Evolutionary conservation across 768 basidiomycete genomes (phyloP).

Genomic region (Pisolithus sp.): DNA sequence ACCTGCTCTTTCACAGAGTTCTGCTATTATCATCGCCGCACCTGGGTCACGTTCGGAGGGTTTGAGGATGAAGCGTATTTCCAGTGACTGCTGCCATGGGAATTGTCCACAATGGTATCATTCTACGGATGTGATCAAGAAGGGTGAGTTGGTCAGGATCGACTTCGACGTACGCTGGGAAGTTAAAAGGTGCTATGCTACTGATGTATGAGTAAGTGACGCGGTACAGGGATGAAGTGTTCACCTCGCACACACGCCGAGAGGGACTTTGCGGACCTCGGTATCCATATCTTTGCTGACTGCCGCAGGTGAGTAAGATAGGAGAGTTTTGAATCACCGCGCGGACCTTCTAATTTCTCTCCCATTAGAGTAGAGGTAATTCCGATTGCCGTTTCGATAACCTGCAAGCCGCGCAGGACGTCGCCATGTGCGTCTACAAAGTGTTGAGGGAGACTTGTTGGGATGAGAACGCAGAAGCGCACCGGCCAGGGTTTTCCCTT

Average conservation of each 20-base stretch:
- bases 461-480: conserved; percentile 7
- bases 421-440: conserved; percentile 87
- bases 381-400: conserved; percentile 73
- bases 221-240: conserved; percentile 1
- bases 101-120: conserved; percentile 97
- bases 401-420: conserved; percentile 86
- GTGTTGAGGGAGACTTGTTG: not conserved
- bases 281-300: conserved; percentile 98
- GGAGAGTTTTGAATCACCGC: not conserved
- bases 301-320: conserved; percentile 25
- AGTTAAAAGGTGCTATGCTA: conserved; percentile 84
- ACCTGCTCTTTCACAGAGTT: conserved; percentile 85
- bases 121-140: conserved; percentile 36
- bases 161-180: conserved; percentile 55
- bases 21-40: conserved; percentile 96
- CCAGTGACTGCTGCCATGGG: conserved; percentile 85
- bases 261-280: conserved; percentile 70
- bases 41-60: conserved; percentile 97
- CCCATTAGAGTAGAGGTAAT: conserved; percentile 84
- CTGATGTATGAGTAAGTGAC: conserved; percentile 1
- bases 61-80: conserved; percentile 90
- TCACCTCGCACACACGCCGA: conserved; percentile 79
- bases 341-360: conserved; percentile 82
- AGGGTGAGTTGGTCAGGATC: not conserved
- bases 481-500: conserved; percentile 92